Conservation (phyloP, 73 alveolate species). For the Paramecium sexaurelia region DNA sequence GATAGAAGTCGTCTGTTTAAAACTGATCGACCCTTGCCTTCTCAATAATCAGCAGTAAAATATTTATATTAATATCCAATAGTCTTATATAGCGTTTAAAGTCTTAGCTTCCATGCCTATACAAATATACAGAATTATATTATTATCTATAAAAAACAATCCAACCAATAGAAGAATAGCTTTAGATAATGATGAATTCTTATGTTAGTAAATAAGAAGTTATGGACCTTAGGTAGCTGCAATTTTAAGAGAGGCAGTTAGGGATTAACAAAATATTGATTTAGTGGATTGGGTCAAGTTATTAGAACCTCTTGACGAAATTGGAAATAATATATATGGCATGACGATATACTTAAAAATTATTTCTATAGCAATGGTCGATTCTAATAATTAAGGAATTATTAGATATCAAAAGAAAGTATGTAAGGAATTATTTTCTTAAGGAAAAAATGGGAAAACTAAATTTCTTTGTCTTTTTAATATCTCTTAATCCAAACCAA, state of each 20-base stretch:
- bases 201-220: background rate
- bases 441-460: conserved; percentile 1
- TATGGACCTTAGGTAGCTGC: conserved; percentile 13
- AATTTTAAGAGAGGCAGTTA: background rate
- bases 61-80: background rate
- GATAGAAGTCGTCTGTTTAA: background rate
- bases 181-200: conserved; percentile 22
- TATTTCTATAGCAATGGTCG: background rate
- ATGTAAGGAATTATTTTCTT: conserved; percentile 40
- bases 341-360: background rate
- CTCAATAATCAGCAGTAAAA: background rate
- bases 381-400: background rate
- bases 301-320: background rate
- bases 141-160: background rate
- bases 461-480: background rate
- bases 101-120: background rate
- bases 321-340: background rate
- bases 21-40: background rate
- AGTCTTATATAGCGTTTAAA: conserved; percentile 16
- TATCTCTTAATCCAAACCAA: background rate
- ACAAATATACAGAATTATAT: background rate
- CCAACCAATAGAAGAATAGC: background rate
- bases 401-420: background rate
- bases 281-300: conserved; percentile 21
- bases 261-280: background rate